Evolutionary conservation across 2,329 filamentous ascomycete genomes (phyloP).

Genomic region (Aspergillus udagawae): DNA sequence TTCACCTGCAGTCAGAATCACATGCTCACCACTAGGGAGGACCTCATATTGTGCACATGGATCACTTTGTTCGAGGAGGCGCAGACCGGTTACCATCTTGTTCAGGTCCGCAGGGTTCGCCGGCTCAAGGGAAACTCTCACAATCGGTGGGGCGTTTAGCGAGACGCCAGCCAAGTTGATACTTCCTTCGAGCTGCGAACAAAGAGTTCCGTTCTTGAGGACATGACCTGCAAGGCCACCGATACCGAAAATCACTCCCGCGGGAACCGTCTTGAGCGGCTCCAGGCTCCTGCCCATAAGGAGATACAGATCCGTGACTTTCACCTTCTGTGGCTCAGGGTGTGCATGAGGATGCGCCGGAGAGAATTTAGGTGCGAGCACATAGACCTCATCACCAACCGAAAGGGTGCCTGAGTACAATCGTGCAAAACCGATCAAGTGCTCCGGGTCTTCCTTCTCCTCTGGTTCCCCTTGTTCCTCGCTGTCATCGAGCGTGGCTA

Average conservation of each 20-base stretch:
- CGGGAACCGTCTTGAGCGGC: constrained; percentile 75
- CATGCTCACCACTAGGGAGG: constrained; percentile 88
- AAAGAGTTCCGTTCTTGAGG: constrained; percentile 92
- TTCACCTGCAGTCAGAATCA: constrained; percentile 89
- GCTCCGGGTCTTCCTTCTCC: constrained; percentile 69
- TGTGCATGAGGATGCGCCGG: constrained; percentile 68
- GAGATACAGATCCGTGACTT: constrained; percentile 83
- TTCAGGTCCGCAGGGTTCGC: constrained; percentile 84
- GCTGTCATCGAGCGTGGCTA: constrained; percentile 53
- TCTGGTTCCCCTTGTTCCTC: constrained; percentile 49
- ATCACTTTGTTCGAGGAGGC: constrained; percentile 86
- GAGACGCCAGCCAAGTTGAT: constrained; percentile 86
- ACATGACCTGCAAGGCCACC: constrained; percentile 87
- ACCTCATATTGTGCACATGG: constrained; percentile 96
- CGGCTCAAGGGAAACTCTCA: constrained; percentile 92
- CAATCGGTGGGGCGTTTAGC: constrained; percentile 81
- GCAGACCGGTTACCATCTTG: constrained; percentile 88
- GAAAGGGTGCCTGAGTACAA: constrained; percentile 87
- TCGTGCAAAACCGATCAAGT: constrained; percentile 89
- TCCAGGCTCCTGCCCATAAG: constrained; percentile 93
- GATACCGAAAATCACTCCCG: constrained; percentile 93
- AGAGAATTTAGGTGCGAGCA: constrained; percentile 88
- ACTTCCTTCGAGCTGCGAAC: constrained; percentile 78
- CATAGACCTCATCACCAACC: constrained; percentile 86
- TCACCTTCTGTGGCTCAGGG: constrained; percentile 76